Base-by-base conservation (phyloP, 1,284 basidiomycete species). In the Sanghuangporus weigelae region DNA sequence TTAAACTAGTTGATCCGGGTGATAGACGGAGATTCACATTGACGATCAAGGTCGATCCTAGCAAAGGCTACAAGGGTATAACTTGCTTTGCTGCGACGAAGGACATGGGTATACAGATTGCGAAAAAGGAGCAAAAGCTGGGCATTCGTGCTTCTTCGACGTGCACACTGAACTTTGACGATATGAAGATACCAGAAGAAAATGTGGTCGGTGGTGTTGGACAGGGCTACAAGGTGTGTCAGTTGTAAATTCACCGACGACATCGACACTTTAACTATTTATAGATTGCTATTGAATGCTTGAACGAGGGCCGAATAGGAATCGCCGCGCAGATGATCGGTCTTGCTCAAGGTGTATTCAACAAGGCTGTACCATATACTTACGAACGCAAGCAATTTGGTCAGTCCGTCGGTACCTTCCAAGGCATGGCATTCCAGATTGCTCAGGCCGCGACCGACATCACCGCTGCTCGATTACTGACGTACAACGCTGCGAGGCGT, bases 101-200 rank as follows among this genome's bases (percentile, higher is more conserved):
- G 76, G 93, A 96, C 67, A 96, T 96, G 93, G 97, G 97, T 16
- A 84, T 99, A 68, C 82, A 98, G 76, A 95, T 99, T 67, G 95
- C 95, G 54, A 99, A 99, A 83, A 98, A 98, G 81, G 96, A 99
- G 77, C 88, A 96, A 77, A 99, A 99, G 78, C 87, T 99, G 61
- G 96, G 96, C 65, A 99, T 99, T 74, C 84, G 91, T 59, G 95
- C 96, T 0, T 96, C 93, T n/a, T 97, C 95, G 23, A 99, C 96
- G 0, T 99, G 96, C 75, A 89, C 94, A 1, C 84, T 99, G 68
- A 93, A 91, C 79, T 97, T 99, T 74, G 97, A 99, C 78, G 95
- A 98, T 73, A 78, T 99, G 72, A 90, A 87, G 70, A 83, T 99
- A 50, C 97, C 96, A 4, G 89, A 85, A 62, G 95, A 93, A 77